Base-by-base conservation (phyloP, 306 rosid species). In the Prunus padus region DNA sequence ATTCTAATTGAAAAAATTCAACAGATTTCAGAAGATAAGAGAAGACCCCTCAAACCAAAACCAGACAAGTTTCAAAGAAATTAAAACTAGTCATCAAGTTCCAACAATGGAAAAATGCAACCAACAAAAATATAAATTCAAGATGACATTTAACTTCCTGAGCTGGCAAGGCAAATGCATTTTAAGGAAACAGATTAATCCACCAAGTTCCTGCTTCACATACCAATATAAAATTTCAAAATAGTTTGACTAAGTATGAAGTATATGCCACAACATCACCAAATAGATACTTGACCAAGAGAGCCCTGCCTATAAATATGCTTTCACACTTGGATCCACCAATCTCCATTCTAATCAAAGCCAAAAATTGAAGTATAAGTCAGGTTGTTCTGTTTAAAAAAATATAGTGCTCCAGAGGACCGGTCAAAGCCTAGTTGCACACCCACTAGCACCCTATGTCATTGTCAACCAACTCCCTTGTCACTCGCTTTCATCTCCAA, bases 401-500 rank as follows among this genome's bases (percentile, higher is more conserved):
- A 54, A 55, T 10, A 64, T 44, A 44, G 14, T 44, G 63, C 67
- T 70, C 40, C 49, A 30, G 20, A 28, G 19, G 73, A 40, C 69
- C 26, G 19, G 33, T 68, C 65, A 67, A 67, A 74, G 16, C 63
- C 80, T 50, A 62, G 28, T 33, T 54, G 22, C 59, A 60, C 78
- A 73, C 67, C 49, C 33, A 56, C 76, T 81, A 44, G 78, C 67
- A 80, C 71, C 88, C 79, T 74, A 61, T 79, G 80, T 60, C 37
- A 60, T 14, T 26, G n/a, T 82, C 72, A 60, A 71, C 80, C 83
- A 77, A 83, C 70, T 74, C 51, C 84, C 84, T 81, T 50, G 76
- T 73, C 77, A 75, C 83, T 82, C 62, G 82, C 83, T 81, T 80
- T 78, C 74, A 80, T 81, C 83, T 81, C 83, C 80, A 81, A 82